Evolutionary conservation across 805 yeast genomes (phyloP).

Genomic region (Ogataea thermomethanolica): DNA sequence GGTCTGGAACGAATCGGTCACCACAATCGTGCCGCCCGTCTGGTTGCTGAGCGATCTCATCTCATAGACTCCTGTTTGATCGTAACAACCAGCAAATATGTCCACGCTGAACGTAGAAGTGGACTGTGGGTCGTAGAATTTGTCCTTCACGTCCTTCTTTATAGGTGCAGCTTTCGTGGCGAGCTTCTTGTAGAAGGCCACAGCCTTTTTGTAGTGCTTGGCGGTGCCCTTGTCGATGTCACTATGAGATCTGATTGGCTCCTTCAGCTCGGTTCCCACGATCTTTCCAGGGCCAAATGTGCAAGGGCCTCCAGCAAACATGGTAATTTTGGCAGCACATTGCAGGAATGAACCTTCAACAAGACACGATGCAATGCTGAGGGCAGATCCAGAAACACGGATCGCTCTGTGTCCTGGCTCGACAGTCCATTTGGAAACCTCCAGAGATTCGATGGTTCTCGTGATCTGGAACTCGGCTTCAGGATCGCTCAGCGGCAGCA

Average conservation of each 20-base stretch:
- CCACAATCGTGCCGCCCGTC: slow-evolving; percentile 86
- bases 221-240: slow-evolving; percentile 92
- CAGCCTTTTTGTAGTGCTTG: slow-evolving; percentile 82
- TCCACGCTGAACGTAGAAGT: slow-evolving; percentile 77
- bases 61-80: slow-evolving; percentile 92
- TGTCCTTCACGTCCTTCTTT: slow-evolving; percentile 35
- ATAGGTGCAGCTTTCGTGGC: slow-evolving; percentile 65
- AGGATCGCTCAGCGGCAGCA: slow-evolving; percentile 34
- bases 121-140: slow-evolving; percentile 34
- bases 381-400: slow-evolving; percentile 91
- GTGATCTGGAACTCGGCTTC: slow-evolving; percentile 79
- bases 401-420: slow-evolving; percentile 80
- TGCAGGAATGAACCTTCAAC: slow-evolving; percentile 81
- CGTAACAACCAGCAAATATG: slow-evolving; percentile 92
- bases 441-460: slow-evolving; percentile 70
- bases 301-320: slow-evolving; percentile 94
- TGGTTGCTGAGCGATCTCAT: slow-evolving; percentile 82
- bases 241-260: slow-evolving; percentile 95
- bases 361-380: slow-evolving; percentile 76
- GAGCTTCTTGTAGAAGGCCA: slow-evolving; percentile 71
- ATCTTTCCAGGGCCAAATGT: slow-evolving; percentile 93
- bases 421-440: slow-evolving; percentile 68
- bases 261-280: slow-evolving; percentile 86
- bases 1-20: slow-evolving; percentile 91
- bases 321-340: slow-evolving; percentile 82